Conservation (phyloP, 2,329 filamentous ascomycete genomes). For the Xylariaceae sp. region DNA sequence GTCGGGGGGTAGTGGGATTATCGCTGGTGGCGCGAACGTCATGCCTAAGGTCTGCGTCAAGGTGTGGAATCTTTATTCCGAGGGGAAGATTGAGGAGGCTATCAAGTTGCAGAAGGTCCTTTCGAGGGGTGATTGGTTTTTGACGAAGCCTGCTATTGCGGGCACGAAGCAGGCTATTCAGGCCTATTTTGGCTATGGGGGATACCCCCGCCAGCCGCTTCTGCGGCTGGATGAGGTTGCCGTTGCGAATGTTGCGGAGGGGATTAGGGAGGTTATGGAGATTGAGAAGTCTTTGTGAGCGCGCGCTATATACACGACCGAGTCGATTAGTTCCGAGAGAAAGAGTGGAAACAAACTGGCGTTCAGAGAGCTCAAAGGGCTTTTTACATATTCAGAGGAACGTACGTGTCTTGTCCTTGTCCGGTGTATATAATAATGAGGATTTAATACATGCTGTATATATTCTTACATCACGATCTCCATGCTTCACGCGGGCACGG, state of each 20-base stretch:
- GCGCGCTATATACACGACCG: constrained; percentile 27
- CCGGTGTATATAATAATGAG: too few relatives aligned
- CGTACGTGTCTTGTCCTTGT: too few relatives aligned
- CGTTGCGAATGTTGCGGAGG: constrained; percentile 48
- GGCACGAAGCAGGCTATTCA: constrained; percentile 83
- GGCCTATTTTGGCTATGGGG: constrained; percentile 76
- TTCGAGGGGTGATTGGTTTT: constrained; percentile 72
- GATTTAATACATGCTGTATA: too few relatives aligned
- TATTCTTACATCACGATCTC: too few relatives aligned
- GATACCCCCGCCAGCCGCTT: constrained; percentile 66
- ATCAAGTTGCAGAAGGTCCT: constrained; percentile 70
- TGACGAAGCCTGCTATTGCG: constrained; percentile 76
- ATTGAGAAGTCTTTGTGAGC: constrained; percentile 52
- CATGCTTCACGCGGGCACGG: too few relatives aligned
- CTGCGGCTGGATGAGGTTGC: constrained; percentile 57
- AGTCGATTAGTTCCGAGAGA: too few relatives aligned
- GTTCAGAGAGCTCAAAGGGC: too few relatives aligned
- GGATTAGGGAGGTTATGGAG: constrained; percentile 59
- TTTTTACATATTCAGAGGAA: too few relatives aligned
- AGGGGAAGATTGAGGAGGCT: constrained; percentile 70
- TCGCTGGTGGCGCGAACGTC: constrained; percentile 79
- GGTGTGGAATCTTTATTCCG: constrained; percentile 69
- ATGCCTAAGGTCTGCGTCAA: constrained; percentile 75
- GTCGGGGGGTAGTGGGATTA: constrained; percentile 75
- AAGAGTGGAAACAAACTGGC: too few relatives aligned